phyloP scores from a whole-genome alignment of 2,329 filamentous ascomycete genomes.

The Fusarium poae region DNA sequence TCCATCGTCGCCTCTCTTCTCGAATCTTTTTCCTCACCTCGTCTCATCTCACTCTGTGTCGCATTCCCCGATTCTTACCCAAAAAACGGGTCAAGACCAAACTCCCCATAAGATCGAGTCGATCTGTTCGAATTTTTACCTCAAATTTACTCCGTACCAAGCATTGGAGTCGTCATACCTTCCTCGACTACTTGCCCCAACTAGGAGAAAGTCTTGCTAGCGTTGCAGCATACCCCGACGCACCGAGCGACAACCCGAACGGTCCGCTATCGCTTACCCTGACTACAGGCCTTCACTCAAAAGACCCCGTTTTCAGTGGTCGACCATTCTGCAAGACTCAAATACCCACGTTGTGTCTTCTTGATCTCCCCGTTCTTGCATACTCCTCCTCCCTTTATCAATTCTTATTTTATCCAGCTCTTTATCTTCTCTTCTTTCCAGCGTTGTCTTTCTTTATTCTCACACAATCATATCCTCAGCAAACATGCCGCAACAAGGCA shows the following conservation, averaged over 20 bases:
- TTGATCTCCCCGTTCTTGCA: conserved; percentile 36
- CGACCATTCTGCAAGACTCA: conserved; percentile 23
- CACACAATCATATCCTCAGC: background rate
- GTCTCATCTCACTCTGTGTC: background rate
- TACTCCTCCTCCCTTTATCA: background rate
- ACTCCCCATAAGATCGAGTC: conserved; percentile 35
- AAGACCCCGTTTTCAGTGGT: conserved; percentile 5
- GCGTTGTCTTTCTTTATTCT: conserved; percentile 8
- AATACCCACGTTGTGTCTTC: conserved; percentile 31
- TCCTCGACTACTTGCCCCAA: conserved; percentile 37
- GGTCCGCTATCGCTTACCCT: conserved; percentile 21
- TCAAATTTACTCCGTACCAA: conserved; percentile 12
- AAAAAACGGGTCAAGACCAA: conserved; percentile 11
- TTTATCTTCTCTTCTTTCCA: conserved; percentile 2
- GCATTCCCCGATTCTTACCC: conserved; percentile 19
- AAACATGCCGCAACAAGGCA: conserved; percentile 40
- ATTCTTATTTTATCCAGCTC: background rate
- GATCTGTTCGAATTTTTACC: conserved; percentile 20
- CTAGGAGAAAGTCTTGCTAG: conserved; percentile 44
- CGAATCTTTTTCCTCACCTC: conserved; percentile 10
- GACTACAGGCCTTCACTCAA: background rate
- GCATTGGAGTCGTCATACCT: conserved; percentile 32
- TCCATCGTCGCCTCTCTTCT: conserved; percentile 38
- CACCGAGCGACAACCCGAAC: conserved; percentile 49
- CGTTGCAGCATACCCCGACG: conserved; percentile 44